These are phyloP conservation scores for Moesziomyces parantarcticus DNA, from an alignment of 1,284 basidiomycete species.

Conservation along the genomic window DNA sequence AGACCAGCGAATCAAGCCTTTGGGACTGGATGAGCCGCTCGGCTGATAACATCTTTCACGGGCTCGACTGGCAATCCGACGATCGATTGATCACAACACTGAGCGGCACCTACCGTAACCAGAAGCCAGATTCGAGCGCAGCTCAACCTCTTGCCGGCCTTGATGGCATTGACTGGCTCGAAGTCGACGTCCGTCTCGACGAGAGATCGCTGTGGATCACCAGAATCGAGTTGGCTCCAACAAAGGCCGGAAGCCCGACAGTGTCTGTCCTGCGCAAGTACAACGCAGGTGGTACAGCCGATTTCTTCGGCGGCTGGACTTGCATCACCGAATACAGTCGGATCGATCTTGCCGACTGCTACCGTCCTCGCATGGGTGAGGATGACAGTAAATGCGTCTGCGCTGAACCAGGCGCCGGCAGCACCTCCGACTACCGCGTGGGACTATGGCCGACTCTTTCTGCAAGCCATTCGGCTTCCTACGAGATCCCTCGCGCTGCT, in stretches of 20 bases:
- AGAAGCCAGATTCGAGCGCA: neutral
- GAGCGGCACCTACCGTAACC: slow-evolving; percentile 7
- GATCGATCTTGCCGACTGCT: neutral
- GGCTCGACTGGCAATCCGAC: neutral
- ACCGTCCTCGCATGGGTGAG: slow-evolving; percentile 1
- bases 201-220: slow-evolving; percentile 13
- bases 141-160: too few species aligned
- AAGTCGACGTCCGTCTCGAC: slow-evolving; percentile 8
- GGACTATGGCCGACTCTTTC: neutral
- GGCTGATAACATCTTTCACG: neutral
- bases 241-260: neutral
- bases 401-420: too few species aligned
- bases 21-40: slow-evolving; percentile 4
- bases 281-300: slow-evolving; percentile 13
- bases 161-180: neutral
- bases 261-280: slow-evolving; percentile 12
- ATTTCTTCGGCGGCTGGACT: slow-evolving; percentile 13
- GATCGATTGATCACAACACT: neutral
- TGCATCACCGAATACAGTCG: neutral
- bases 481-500: neutral
- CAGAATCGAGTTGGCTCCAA: slow-evolving; percentile 5
- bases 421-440: too few species aligned
- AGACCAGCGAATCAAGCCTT: neutral
- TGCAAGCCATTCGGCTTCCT: neutral
- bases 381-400: slow-evolving; percentile 10